phyloP scores from a whole-genome alignment of 1,284 basidiomycete genomes.

The Anthracocystis setariae region DNA sequence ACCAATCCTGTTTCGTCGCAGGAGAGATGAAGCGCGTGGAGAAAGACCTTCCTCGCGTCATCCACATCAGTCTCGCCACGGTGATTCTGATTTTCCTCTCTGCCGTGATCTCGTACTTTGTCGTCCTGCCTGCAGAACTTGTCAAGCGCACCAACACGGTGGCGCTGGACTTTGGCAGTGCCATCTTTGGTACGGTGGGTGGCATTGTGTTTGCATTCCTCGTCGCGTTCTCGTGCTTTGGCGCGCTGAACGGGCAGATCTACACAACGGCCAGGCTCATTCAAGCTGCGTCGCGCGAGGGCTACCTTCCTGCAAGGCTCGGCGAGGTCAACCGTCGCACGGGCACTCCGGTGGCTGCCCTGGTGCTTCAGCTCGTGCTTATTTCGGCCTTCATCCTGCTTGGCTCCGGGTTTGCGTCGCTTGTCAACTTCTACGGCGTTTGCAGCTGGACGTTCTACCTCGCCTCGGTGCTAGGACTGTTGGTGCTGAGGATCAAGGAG shows the following conservation, averaged over 20 bases:
- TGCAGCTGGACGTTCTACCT: constrained; percentile 65
- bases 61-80: constrained; percentile 85
- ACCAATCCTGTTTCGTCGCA: constrained; percentile 80
- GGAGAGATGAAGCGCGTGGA: constrained; percentile 88
- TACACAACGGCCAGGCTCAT: constrained; percentile 77
- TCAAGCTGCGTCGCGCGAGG: constrained; percentile 86
- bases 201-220: constrained; percentile 85
- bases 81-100: constrained; percentile 82
- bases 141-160: constrained; percentile 79
- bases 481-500: constrained; percentile 89
- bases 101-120: constrained; percentile 90
- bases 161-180: constrained; percentile 87
- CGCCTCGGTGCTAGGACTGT: constrained; percentile 76
- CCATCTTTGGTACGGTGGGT: constrained; percentile 84
- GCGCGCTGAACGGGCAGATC: constrained; percentile 56
- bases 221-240: constrained; percentile 85
- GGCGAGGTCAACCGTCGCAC: constrained; percentile 40
- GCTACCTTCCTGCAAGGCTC: constrained; percentile 74
- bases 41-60: constrained; percentile 87
- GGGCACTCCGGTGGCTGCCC: constrained; percentile 52
- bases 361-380: constrained; percentile 68
- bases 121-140: constrained; percentile 81
- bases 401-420: constrained; percentile 69
- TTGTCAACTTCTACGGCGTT: constrained; percentile 71
- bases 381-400: constrained; percentile 70